These are phyloP conservation scores for Plectosphaerella plurivora DNA, from an alignment of 2,329 filamentous ascomycete species.

Conservation along the genomic window DNA sequence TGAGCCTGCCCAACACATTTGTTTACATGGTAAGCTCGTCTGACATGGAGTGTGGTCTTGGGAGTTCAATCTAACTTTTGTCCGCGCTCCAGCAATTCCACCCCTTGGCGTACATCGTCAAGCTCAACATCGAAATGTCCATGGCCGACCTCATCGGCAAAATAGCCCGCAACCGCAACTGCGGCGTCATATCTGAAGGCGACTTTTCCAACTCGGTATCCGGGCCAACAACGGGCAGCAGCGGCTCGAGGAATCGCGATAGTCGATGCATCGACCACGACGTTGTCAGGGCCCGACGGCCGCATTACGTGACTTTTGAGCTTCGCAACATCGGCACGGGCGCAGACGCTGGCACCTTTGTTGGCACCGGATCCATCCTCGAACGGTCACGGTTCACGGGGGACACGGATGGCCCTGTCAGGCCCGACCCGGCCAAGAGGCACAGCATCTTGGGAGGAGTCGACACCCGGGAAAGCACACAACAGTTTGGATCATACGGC, in stretches of 20 bases:
- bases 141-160: conserved; percentile 48
- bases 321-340: background rate
- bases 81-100: conserved; percentile 43
- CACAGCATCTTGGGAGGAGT: background rate
- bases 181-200: conserved; percentile 4
- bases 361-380: background rate
- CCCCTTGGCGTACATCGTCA: conserved; percentile 46
- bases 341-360: background rate
- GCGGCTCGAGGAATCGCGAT: background rate
- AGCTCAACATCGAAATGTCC: conserved; percentile 50
- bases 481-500: background rate
- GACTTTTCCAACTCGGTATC: conserved; percentile 2
- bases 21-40: conserved; percentile 15
- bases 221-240: background rate
- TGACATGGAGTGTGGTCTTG: background rate
- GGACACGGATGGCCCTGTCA: background rate
- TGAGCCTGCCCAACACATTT: conserved; percentile 37
- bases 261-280: background rate
- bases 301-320: background rate
- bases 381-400: background rate
- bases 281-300: background rate
- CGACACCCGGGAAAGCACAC: background rate
- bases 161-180: conserved; percentile 19
- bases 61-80: conserved; percentile 12
- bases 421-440: background rate